Evolutionary conservation across 140 eudicot species (phyloP).

Genomic region (Oenanthe javanica): DNA sequence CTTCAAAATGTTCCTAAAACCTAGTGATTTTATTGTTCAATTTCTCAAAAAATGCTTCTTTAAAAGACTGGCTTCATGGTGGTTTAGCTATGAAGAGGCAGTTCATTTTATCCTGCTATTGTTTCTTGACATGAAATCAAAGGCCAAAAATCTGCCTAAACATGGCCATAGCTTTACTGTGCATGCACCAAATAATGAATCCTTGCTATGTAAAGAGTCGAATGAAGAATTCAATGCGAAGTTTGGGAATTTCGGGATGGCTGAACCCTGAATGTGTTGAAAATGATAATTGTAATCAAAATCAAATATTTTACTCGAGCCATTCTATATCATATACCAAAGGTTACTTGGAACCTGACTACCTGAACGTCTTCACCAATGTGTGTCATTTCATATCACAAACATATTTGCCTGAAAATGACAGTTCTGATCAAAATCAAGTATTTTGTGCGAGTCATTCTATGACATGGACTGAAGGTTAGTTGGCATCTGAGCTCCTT

Average conservation of each 20-base stretch:
- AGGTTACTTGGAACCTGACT: conserved; percentile 43
- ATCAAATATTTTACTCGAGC: conserved; percentile 20
- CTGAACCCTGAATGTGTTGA: background rate
- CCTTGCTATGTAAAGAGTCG: conserved; percentile 62
- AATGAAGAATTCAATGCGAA: conserved; percentile 77
- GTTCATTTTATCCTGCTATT: conserved; percentile 69
- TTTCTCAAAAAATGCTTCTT: conserved; percentile 46
- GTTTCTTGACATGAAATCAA: conserved; percentile 78
- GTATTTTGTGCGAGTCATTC: conserved; percentile 27
- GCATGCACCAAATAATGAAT: conserved; percentile 61
- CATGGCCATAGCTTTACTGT: conserved; percentile 66
- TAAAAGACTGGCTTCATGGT: conserved; percentile 56
- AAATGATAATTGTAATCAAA: conserved; percentile 14
- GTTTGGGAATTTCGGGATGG: conserved; percentile 75
- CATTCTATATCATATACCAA: conserved; percentile 33
- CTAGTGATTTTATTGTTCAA: no score
- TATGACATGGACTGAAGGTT: conserved; percentile 41
- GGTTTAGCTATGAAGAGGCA: conserved; percentile 81
- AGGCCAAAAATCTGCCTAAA: conserved; percentile 74
- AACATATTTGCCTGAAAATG: conserved; percentile 9
- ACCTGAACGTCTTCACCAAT: conserved; percentile 36
- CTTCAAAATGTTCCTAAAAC: no score
- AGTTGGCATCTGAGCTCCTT: conserved; percentile 55
- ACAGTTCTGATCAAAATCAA: conserved; percentile 8
- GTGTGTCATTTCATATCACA: background rate